Base-by-base conservation (phyloP, 2,329 filamentous ascomycete genomes). In the Fusarium pseudocircinatum region DNA sequence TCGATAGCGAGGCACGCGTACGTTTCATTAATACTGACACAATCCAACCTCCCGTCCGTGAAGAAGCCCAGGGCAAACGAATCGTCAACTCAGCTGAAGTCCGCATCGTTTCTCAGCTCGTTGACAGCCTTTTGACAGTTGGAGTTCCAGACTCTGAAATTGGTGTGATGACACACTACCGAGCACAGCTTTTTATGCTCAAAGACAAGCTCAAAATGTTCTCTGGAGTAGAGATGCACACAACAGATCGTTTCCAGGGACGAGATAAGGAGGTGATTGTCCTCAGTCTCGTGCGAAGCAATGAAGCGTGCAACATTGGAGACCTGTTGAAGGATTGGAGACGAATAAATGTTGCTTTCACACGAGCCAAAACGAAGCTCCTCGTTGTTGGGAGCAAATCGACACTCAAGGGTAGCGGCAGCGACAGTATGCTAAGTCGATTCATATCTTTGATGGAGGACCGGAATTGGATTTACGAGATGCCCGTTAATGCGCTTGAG, bases 161-260 rank as follows among this genome's bases (percentile, higher is more conserved):
- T 63, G 96, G 96, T 52, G 93, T 99, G 74, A 98, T 99, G 85
- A 98, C 96, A 22, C 95, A 98, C 82, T 99, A 99, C 82, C 93
- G 96, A 66, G 95, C 93, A 11, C 96, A 99, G 81, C 90, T 99
- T 4, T 91, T 94, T 0, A 85, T 97, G 6, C 87, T 99, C 2
- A 93, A 94, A 73, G 90, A 95, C 69, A 87, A 87, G 16, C 88
- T 97, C 39, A 89, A 90, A 37, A 85, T 84, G 46, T 82, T 87
- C 75, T 64, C 86, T 0, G 88, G 89, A 5, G 91, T 99, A 4
- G 96, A 99, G 82, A 95, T 98, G 88, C 95, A 99, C 82, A 98
- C 96, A 0, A 95, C 96, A 7, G 96, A 99, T 83, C 94, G 96
- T 49, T 99, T 97, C 82, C 96, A 99, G 81, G 96, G 96, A 12